A percentile compares a stretch with the other conserved stretches of the same genome.
phyloP scores from a whole-genome alignment of 1,139 yeast species.

The Zhuliangozyma parablackwelliae region DNA sequence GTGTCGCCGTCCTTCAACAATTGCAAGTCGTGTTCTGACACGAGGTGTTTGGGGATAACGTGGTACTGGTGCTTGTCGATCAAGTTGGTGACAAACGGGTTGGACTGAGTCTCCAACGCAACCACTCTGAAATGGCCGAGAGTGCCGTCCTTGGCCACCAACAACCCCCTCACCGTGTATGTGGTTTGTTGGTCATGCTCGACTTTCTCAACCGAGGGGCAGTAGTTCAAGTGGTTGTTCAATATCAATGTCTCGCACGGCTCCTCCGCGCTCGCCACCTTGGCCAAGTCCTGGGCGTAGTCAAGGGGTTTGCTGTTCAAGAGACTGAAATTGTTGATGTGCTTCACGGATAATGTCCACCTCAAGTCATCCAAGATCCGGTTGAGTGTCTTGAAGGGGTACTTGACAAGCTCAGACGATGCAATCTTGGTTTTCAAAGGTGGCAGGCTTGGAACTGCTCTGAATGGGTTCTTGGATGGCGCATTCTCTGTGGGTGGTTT shows the following conservation, averaged over 20 bases:
- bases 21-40: slow-evolving; percentile 26
- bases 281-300: slow-evolving; percentile 29
- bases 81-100: slow-evolving; percentile 16
- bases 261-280: slow-evolving; percentile 9
- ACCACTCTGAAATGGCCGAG: slow-evolving; percentile 31
- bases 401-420: slow-evolving; percentile 11
- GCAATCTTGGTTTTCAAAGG: slow-evolving; percentile 9
- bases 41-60: slow-evolving; percentile 18
- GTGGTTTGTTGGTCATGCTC: slow-evolving; percentile 18
- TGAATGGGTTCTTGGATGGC: slow-evolving; percentile 2
- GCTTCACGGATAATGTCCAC: slow-evolving; percentile 32
- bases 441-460: not conserved
- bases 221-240: slow-evolving; percentile 29
- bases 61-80: slow-evolving; percentile 37
- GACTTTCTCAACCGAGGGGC: slow-evolving; percentile 24
- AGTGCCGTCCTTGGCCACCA: slow-evolving; percentile 14
- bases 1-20: slow-evolving; percentile 2
- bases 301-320: slow-evolving; percentile 30
- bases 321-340: slow-evolving; percentile 18
- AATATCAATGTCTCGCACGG: slow-evolving; percentile 23
- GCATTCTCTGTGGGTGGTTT: too few species aligned
- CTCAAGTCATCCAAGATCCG: slow-evolving; percentile 62
- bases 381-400: slow-evolving; percentile 59
- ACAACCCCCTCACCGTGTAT: slow-evolving; percentile 30
- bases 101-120: slow-evolving; percentile 22